A percentile compares a stretch with the other conserved stretches of the same genome.
Evolutionary conservation across 345 rosid genomes (phyloP).

Genomic region (Melaleuca alternifolia): DNA sequence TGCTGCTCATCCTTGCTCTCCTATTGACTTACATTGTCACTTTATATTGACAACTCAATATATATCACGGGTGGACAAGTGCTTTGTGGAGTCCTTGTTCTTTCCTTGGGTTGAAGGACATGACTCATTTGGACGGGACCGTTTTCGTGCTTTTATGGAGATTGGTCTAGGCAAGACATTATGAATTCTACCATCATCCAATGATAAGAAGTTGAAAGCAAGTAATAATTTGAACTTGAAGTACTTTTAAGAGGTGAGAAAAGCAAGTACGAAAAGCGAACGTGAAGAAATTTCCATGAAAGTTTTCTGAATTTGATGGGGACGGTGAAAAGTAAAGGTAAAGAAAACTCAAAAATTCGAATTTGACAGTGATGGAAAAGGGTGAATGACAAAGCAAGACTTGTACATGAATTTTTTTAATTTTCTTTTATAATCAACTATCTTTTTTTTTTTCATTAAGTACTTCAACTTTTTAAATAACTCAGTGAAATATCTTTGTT

Average conservation of each 20-base stretch:
- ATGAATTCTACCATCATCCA: neutral
- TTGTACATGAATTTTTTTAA: neutral
- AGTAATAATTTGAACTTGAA: neutral
- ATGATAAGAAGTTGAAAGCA: neutral
- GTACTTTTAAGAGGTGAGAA: neutral
- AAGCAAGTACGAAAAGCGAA: neutral
- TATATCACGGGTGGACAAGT: neutral
- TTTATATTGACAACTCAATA: neutral
- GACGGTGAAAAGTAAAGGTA: neutral
- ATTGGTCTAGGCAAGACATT: neutral
- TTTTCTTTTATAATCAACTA: neutral
- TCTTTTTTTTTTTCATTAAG: neutral
- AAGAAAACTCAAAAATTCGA: neutral
- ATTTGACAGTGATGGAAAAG: neutral
- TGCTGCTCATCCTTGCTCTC: neutral
- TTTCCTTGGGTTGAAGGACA: neutral
- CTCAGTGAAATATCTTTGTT: neutral
- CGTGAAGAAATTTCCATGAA: neutral
- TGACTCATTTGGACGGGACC: neutral
- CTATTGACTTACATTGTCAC: neutral
- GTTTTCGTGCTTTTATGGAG: neutral
- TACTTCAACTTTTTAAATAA: neutral
- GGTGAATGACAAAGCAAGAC: neutral
- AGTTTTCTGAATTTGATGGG: neutral
- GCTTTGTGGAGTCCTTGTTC: too few species aligned